phyloP scores from a whole-genome alignment of 78 protist genomes.

The Paratrimastix pyriformis region DNA sequence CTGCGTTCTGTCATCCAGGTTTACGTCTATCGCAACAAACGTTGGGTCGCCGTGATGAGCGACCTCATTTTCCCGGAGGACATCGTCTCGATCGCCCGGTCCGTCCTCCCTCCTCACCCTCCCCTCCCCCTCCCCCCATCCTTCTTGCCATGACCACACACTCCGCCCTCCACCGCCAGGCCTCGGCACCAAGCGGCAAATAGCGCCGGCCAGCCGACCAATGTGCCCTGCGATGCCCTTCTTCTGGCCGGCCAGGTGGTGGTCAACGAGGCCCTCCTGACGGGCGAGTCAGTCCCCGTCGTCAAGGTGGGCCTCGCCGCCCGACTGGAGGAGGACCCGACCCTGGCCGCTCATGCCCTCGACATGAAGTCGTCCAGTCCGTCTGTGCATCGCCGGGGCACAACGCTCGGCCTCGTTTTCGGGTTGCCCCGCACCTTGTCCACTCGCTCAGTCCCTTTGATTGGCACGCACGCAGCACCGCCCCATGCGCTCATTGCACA shows the following conservation, averaged over 20 bases:
- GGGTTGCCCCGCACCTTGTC: too few species aligned
- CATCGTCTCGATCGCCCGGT: slow-evolving; percentile 34
- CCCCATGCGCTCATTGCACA: too few species aligned
- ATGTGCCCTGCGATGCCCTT: slow-evolving; percentile 71
- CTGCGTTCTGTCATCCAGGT: not conserved
- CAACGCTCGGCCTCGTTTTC: too few species aligned
- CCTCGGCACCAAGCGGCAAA: not conserved
- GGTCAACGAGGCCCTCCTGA: slow-evolving; percentile 93
- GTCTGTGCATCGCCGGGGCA: not conserved
- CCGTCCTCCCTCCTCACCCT: not conserved
- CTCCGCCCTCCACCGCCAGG: not conserved
- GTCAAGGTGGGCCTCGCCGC: slow-evolving; percentile 56
- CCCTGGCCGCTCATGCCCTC: not conserved
- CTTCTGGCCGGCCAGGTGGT: slow-evolving; percentile 80
- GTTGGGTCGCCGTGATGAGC: slow-evolving; percentile 13
- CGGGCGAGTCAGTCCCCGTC: slow-evolving; percentile 87
- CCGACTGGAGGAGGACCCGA: not conserved
- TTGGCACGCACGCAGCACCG: too few species aligned
- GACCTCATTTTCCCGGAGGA: slow-evolving; percentile 60
- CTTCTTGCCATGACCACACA: not conserved
- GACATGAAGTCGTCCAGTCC: not conserved
- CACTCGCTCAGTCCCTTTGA: too few species aligned
- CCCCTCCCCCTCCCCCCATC: not conserved
- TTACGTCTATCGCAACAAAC: slow-evolving; percentile 13
- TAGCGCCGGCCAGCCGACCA: not conserved